phyloP scores from a whole-genome alignment of 2,329 filamentous ascomycete genomes.

The Cladosporium cucumerinum region DNA sequence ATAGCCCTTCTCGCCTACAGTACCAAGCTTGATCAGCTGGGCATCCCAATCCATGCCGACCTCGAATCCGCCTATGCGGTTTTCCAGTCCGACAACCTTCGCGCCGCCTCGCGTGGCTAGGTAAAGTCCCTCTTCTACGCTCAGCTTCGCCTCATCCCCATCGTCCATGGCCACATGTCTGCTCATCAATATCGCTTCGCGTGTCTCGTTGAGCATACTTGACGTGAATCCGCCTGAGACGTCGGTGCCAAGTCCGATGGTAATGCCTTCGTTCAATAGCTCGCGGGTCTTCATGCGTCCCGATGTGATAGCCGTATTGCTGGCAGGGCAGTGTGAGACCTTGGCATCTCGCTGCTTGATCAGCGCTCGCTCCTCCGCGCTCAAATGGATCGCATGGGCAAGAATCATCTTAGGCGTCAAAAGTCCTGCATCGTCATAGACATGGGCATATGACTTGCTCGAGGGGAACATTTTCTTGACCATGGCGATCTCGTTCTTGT shows the following conservation, averaged over 20 bases:
- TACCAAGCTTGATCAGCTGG: conserved; percentile 68
- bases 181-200: conserved; percentile 76
- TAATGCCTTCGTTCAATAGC: conserved; percentile 70
- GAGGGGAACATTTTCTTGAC: conserved; percentile 69
- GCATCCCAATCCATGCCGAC: conserved; percentile 88
- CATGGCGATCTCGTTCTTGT: conserved; percentile 67
- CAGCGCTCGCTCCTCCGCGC: conserved; percentile 61
- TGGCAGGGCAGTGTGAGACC: conserved; percentile 81
- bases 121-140: conserved; percentile 81
- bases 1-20: conserved; percentile 33
- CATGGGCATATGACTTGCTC: conserved; percentile 62
- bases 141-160: conserved; percentile 56
- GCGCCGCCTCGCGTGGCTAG: conserved; percentile 88
- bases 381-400: conserved; percentile 79
- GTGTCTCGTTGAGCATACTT: conserved; percentile 75
- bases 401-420: conserved; percentile 73
- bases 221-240: conserved; percentile 83
- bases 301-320: conserved; percentile 77
- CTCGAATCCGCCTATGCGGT: conserved; percentile 75
- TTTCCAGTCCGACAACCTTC: conserved; percentile 68
- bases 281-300: conserved; percentile 73
- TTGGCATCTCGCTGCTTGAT: conserved; percentile 62
- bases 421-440: conserved; percentile 73
- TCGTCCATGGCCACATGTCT: conserved; percentile 62
- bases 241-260: conserved; percentile 85